These are phyloP conservation scores for Rosa lucieae DNA, from an alignment of 306 rosid genomes.

Conservation along the genomic window DNA sequence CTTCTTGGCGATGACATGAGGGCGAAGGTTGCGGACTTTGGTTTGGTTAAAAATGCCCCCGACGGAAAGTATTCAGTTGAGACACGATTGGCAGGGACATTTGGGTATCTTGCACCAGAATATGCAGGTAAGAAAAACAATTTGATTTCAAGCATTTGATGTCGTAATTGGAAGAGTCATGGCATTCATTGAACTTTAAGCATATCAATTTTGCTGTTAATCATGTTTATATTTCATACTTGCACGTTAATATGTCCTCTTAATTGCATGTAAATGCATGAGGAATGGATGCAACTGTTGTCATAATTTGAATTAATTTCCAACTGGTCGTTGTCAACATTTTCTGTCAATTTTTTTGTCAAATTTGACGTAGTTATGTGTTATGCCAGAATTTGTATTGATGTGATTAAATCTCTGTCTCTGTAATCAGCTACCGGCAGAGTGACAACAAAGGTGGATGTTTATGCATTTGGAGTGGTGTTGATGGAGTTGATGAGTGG, in stretches of 20 bases:
- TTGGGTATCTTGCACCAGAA: conserved; percentile 97
- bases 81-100: conserved; percentile 91
- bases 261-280: background rate
- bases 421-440: conserved; percentile 76
- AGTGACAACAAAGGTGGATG: conserved; percentile 93
- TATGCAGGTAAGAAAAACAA: conserved; percentile 69
- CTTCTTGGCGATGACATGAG: conserved; percentile 85
- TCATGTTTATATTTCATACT: background rate
- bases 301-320: background rate
- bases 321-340: background rate
- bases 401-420: conserved; percentile 2
- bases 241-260: background rate
- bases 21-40: conserved; percentile 94
- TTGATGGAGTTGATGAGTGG: conserved; percentile 85
- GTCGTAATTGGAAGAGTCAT: background rate
- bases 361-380: background rate
- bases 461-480: conserved; percentile 86
- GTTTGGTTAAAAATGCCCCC: conserved; percentile 76
- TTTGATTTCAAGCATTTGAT: conserved; percentile 11
- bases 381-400: background rate
- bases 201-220: background rate
- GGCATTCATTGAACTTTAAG: background rate
- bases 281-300: background rate
- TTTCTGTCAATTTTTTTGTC: background rate
- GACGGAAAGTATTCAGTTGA: conserved; percentile 85